Evolutionary conservation across 306 rosid species (phyloP), one percentile per base, ranked within the genome.

Genomic region (Vigna unguiculata): DNA sequence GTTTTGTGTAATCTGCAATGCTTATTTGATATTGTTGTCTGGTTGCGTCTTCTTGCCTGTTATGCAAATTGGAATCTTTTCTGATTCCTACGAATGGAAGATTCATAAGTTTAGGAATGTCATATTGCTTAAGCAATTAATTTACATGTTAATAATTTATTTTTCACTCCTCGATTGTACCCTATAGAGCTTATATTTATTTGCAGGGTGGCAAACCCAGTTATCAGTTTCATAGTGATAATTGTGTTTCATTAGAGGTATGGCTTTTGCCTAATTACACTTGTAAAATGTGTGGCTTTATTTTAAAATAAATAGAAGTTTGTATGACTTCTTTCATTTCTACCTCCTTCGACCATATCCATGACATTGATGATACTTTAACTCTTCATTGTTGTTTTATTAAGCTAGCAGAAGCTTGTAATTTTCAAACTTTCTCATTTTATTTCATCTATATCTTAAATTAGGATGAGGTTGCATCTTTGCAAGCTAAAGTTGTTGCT

Each of bases 401-500:
- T 64, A 60, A 41, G 46, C 60, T 40, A 72, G 30, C 67, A 19
- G 22, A 30, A 72, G 53, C 53, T 80, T 48, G 47, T 45, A 47
- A 6, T 40, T 76, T 67, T 71, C 34, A 30, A 40, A 7, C 22
- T 46, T 52, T 32, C 63, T 34, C 11, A 59, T 43, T 49, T 69
- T 24, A 8, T 81, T 47, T 83, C 54, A 41, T 68, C 65, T 36
- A 69, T 47, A 47, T 85, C 78, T 81, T 72, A 48, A 77, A 84
- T 70, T 85, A 95, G 97, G 98, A 88, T 81, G 99, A 91, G 78
- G 76, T 87, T 80, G 82, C 87, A 22, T 85, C 94, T 54, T 86
- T 93, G 77, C 87, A 82, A 43, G 87, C 88, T 64, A 93, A 88
- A 82, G 88, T 93, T 80, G 85, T 86, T 77, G 77, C 78, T 1